Base-by-base conservation (phyloP, 352 stramenopile species). In the Globisporangium barbulae region DNA sequence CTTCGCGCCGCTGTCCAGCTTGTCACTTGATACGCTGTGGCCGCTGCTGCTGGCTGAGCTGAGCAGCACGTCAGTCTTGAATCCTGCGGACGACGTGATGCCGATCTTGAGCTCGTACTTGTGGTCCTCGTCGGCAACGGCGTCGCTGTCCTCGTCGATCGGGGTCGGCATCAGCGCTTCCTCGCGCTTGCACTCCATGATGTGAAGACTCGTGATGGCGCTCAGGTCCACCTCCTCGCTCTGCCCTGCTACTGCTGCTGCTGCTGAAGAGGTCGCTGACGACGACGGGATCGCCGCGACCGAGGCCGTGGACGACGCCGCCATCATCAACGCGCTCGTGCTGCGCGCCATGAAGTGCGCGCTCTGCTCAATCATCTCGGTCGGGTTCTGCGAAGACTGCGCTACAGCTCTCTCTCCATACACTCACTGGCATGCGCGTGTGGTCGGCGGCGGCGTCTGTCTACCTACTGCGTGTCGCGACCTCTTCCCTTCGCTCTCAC, bases 91-190 rank as follows among this genome's bases (percentile, higher is more conserved):
- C 39, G 69, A 61, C 37, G 79, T 63, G 25, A 69, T 70, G 15
- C 71, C 73, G 12, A 77, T 65, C 54, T 82, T 86, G 28, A 81
- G 61, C 55, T 84, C 70, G 57, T 70, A 75, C 56, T 72, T 74
- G 64, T 64, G 59, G 58, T 63, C 72, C n/a, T 76, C 67, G 13
- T 72, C 59, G 60, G 48, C 71, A 19, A 71, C 60, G 35, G 66
- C 58, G 53, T 71, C 67, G 8, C 31, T 12, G 21, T 66, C 61
- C 28, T 66, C 61, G 17, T 66, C 61, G 13, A 35, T 50, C 17
- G 52, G 63, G 21, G 44, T 70, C 42, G 53, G 61, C n/a, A 44
- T 30, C 25, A 55, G 42, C 48, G 50, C 41, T 41, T 65, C 37
- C n/a, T 65, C 60, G 39, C 50, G 60, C 35, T 64, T 64, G 35